Evolutionary conservation across 208 protist species (phyloP).

Genomic region (Trypanosoma mega): DNA sequence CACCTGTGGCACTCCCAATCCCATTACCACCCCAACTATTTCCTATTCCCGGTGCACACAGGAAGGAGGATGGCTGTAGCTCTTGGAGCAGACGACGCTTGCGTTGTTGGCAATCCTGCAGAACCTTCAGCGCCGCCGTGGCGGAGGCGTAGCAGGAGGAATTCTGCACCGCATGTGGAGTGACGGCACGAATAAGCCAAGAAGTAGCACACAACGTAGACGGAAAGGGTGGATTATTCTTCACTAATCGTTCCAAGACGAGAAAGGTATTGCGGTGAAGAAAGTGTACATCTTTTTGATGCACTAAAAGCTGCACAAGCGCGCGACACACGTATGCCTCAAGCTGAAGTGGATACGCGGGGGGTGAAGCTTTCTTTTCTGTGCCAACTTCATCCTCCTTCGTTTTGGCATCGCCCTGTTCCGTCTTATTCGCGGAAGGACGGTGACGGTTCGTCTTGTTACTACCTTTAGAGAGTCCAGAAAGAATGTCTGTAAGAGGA

Average conservation of each 20-base stretch:
- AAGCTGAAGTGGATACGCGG: conserved; percentile 51
- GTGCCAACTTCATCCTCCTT: not conserved
- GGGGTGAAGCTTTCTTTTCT: not conserved
- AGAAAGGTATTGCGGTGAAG: conserved; percentile 67
- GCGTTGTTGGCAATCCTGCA: conserved; percentile 33
- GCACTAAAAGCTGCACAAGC: conserved; percentile 47
- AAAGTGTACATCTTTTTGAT: conserved; percentile 53
- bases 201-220: conserved; percentile 44
- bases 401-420: not conserved
- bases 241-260: conserved; percentile 65
- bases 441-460: too few species aligned
- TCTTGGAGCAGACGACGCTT: conserved; percentile 16
- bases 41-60: conserved; percentile 14
- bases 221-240: conserved; percentile 38
- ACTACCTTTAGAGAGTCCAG: not conserved
- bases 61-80: conserved; percentile 9
- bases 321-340: conserved; percentile 56
- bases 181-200: conserved; percentile 53
- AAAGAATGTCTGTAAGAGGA: conserved; percentile 10
- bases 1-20: too few species aligned
- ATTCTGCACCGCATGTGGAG: conserved; percentile 49
- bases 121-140: conserved; percentile 58
- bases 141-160: conserved; percentile 70
- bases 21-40: too few species aligned
- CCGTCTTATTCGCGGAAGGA: conserved; percentile 1